Base-by-base conservation (phyloP, 2,329 filamentous ascomycete species). In the Exophiala lecanii-corni region DNA sequence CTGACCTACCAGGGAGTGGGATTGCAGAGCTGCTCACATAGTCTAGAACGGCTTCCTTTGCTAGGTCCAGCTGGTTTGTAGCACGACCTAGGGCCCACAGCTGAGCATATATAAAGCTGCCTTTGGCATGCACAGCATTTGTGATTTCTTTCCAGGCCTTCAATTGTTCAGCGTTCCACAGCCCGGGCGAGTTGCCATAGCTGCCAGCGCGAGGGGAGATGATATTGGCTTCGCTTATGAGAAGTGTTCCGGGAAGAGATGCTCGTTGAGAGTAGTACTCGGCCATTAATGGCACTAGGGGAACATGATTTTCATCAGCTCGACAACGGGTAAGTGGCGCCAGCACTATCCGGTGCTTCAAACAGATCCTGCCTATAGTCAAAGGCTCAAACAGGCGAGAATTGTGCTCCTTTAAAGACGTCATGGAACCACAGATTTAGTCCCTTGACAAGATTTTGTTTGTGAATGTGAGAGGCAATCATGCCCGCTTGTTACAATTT, bases 41-140 rank as follows among this genome's bases (percentile, higher is more conserved):
- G 19, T 51, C 56, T 18, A 65, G 63, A 10, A 51, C 44, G 2
- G 64, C 62, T 9, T 54, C 49, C 17, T 65, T 33, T 6, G 51
- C 18, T 28, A 41, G 23, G 45, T 57, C 55, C 1, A 59, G 47
- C 0, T 62, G 58, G 45, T 67, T 60, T 0, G 74, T 75, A 2
- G 72, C 70, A 3, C 82, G 73, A 3, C 82, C 81, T 4, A 78
- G 64, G 0, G 72, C 73, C 70, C 78, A 84, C 0, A 86, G 66
- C 40, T 66, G 62, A 39, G 9, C 5, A 50, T 60, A 62, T 41
- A 77, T 74, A 49, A 62, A 66, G 4, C 68, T 68, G 5, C 72
- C 72, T 47, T 72, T 70, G 12, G 62, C 62, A 47, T 76, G 73
- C 1, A 77, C 72, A 5, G 66, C 68, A 20, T 74, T 64, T 1